A percentile compares a stretch with the other conserved stretches of the same genome.
phyloP scores from a whole-genome alignment of 1,139 yeast genomes.

The Meyerozyma smithsonii region DNA sequence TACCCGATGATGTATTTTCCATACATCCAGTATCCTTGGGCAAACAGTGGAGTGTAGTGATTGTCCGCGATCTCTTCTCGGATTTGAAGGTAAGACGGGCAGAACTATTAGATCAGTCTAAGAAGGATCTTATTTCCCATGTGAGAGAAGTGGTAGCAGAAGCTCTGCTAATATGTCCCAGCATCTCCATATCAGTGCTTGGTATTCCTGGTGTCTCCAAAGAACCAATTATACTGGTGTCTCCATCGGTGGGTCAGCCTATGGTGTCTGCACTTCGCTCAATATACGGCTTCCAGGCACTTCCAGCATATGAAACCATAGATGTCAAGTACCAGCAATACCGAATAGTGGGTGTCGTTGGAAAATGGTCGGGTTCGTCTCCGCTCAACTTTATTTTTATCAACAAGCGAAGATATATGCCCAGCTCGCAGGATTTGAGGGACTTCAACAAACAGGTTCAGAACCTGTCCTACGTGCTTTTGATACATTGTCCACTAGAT shows the following conservation, averaged over 20 bases:
- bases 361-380: neutral
- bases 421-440: neutral
- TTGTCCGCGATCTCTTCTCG: neutral
- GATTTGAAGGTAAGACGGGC: neutral
- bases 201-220: neutral
- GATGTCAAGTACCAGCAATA: neutral
- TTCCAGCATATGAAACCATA: neutral
- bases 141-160: neutral
- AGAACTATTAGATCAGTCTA: neutral
- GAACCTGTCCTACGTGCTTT: conserved; percentile 25
- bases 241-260: neutral
- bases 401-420: neutral
- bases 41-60: neutral
- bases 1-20: neutral
- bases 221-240: neutral
- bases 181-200: neutral
- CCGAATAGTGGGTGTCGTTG: neutral
- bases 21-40: neutral
- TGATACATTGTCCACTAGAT: conserved; percentile 23
- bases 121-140: neutral
- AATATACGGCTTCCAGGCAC: neutral
- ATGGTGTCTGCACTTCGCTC: neutral
- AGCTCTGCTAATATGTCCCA: neutral
- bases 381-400: neutral
- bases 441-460: conserved; percentile 5